Evolutionary conservation across 257 asterid species (phyloP), one percentile per base, ranked within the genome.

Genomic region (Scutellaria barbata): DNA sequence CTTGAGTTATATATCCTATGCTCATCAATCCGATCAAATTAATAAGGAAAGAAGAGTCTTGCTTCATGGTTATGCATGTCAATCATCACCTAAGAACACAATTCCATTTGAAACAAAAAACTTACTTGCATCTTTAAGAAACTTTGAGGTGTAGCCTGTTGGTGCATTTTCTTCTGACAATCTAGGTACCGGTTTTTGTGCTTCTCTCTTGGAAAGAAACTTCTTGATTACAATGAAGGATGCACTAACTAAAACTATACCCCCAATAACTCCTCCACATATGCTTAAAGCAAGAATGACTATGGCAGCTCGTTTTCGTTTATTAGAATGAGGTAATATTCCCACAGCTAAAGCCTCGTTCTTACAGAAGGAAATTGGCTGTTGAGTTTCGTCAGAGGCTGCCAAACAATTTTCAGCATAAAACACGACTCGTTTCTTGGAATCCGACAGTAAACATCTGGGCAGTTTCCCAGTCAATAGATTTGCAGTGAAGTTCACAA

Each of bases 261-360:
- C 92, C 41, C 85, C 95, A 9, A 81, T 47, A 60, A 85, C 74
- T 68, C 94, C 84, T 6, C 88, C 90, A 3, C 74, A 73, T 72
- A 87, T 78, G 81, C 89, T 82, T 68, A 82, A 76, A 33, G 81
- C 88, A 73, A 89, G 80, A 66, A 81, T 45, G 30, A 71, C 58
- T 56, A 70, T 86, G n/a, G 84, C 78, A 71, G 78, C 73, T 73
- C 25, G 67, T 40, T 79, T 90, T 64, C 43, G 73, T 69, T 83
- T 81, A 51, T 66, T 76, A 33, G 80, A 77, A 74, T 48, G 88
- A 55, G 98, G 96, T 33, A 87, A 39, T 69, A 83, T 83, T 17
- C 96, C 98, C 59, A 90, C 98, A 33, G 97, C 97, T 57, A 90
- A 68, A 68, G 97, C 97, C 75, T 77, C 86, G 14, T 87, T 90